Percentiles rank a stretch among this genome's conserved stretches.
Conservation (phyloP, 352 stramenopile genomes). For the Pseudoperonospora humuli region DNA sequence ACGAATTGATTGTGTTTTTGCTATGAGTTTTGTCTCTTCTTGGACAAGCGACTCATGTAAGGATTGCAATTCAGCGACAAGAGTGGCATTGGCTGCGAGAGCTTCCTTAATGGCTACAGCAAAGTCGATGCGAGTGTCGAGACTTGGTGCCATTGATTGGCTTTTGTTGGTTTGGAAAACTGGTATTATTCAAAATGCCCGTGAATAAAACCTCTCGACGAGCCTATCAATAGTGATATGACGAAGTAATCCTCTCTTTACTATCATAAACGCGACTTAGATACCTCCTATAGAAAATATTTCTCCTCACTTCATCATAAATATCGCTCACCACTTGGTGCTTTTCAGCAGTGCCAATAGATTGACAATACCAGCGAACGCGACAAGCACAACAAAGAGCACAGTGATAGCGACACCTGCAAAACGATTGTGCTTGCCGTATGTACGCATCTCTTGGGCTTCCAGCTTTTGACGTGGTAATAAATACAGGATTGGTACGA, state of each 20-base stretch:
- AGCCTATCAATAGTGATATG: no score
- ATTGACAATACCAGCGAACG: slow-evolving; percentile 38
- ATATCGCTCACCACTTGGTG: slow-evolving; percentile 14
- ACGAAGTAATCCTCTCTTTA: no score
- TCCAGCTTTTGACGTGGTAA: slow-evolving; percentile 57
- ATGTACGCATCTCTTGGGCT: slow-evolving; percentile 52
- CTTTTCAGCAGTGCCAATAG: slow-evolving; percentile 30
- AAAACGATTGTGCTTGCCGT: slow-evolving; percentile 34
- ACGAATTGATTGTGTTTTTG: slow-evolving; percentile 35
- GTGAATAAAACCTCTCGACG: no score
- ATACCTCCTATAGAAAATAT: no score
- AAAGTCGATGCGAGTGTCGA: slow-evolving; percentile 3
- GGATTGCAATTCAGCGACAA: slow-evolving; percentile 32
- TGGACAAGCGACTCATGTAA: slow-evolving; percentile 22
- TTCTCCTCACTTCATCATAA: no score
- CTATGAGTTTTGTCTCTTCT: slow-evolving; percentile 33
- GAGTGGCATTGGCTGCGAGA: slow-evolving; percentile 36
- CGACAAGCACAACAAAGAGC: slow-evolving; percentile 37
- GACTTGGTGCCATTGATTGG: slow-evolving; percentile 5
- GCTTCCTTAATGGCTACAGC: slow-evolving; percentile 13
- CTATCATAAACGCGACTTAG: no score
- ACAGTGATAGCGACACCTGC: slow-evolving; percentile 30
- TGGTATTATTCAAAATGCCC: neutral
- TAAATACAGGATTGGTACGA: slow-evolving; percentile 59
- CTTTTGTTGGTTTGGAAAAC: neutral